Conservation (phyloP, 2,329 filamentous ascomycete genomes). For the Hymenoscyphus scutula region DNA sequence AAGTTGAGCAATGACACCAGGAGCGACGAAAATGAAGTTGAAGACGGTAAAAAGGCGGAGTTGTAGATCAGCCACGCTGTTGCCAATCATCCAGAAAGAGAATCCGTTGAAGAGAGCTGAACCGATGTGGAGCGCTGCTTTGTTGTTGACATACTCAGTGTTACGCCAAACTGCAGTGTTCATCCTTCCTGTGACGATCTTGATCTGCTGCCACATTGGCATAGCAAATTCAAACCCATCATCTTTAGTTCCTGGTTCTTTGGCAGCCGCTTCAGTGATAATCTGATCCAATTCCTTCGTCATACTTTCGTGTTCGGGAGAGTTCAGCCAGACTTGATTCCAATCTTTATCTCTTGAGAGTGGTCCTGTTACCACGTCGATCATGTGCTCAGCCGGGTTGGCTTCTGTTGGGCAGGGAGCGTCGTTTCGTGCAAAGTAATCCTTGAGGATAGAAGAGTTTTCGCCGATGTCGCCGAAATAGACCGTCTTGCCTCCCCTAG, state of each 20-base stretch:
- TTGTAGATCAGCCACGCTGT: slow-evolving; percentile 50
- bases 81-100: slow-evolving; percentile 58
- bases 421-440: slow-evolving; percentile 58
- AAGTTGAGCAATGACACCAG: slow-evolving; percentile 56
- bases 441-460: slow-evolving; percentile 54
- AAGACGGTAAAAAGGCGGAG: slow-evolving; percentile 58
- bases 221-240: slow-evolving; percentile 52
- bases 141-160: slow-evolving; percentile 52
- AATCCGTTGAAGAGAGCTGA: slow-evolving; percentile 60
- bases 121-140: slow-evolving; percentile 50
- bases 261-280: slow-evolving; percentile 45
- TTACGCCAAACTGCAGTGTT: slow-evolving; percentile 61
- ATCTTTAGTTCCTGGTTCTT: slow-evolving; percentile 35
- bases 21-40: slow-evolving; percentile 62
- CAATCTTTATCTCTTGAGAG: slow-evolving; percentile 59
- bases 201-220: slow-evolving; percentile 46
- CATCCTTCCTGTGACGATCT: slow-evolving; percentile 30
- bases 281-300: slow-evolving; percentile 58
- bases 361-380: slow-evolving; percentile 47
- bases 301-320: slow-evolving; percentile 52
- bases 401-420: slow-evolving; percentile 42
- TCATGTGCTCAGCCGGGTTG: slow-evolving; percentile 47
- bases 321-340: slow-evolving; percentile 64
- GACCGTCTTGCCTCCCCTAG: slow-evolving; percentile 62
- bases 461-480: slow-evolving; percentile 68